Conservation (phyloP, 192 early-diverging fungal genomes). For the Coemansia sp. region DNA sequence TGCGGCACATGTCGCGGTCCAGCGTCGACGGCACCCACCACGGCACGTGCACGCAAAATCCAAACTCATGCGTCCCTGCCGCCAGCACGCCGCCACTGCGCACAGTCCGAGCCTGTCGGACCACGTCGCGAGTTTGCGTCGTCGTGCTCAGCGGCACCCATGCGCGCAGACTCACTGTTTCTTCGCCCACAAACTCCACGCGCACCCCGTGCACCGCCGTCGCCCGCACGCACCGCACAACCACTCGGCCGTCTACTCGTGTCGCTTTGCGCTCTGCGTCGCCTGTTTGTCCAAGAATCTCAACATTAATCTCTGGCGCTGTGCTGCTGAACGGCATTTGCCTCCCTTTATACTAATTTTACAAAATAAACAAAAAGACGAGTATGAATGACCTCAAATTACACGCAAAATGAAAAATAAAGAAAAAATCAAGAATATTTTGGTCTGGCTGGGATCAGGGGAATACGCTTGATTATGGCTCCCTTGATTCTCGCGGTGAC, state of each 20-base stretch:
- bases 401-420: slow-evolving; percentile 1
- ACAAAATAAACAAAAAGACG: not conserved
- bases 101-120: slow-evolving; percentile 5
- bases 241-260: slow-evolving; percentile 10
- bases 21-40: slow-evolving; percentile 43
- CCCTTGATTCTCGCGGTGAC: no score
- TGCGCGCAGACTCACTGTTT: slow-evolving; percentile 37
- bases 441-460: no score
- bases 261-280: slow-evolving; percentile 2
- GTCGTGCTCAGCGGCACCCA: slow-evolving; percentile 25
- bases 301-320: slow-evolving; percentile 28
- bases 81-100: slow-evolving; percentile 17
- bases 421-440: not conserved
- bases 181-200: slow-evolving; percentile 39
- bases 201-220: slow-evolving; percentile 20
- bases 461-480: no score
- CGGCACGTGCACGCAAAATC: slow-evolving; percentile 28
- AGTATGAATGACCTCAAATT: not conserved
- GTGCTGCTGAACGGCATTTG: slow-evolving; percentile 37
- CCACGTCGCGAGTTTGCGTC: slow-evolving; percentile 25
- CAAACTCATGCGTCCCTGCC: slow-evolving; percentile 29
- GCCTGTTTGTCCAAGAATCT: not conserved
- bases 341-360: not conserved
- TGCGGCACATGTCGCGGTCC: slow-evolving; percentile 36
- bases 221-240: slow-evolving; percentile 11